Evolutionary conservation across 345 rosid species (phyloP).

Genomic region (Eucalyptus coolabah): DNA sequence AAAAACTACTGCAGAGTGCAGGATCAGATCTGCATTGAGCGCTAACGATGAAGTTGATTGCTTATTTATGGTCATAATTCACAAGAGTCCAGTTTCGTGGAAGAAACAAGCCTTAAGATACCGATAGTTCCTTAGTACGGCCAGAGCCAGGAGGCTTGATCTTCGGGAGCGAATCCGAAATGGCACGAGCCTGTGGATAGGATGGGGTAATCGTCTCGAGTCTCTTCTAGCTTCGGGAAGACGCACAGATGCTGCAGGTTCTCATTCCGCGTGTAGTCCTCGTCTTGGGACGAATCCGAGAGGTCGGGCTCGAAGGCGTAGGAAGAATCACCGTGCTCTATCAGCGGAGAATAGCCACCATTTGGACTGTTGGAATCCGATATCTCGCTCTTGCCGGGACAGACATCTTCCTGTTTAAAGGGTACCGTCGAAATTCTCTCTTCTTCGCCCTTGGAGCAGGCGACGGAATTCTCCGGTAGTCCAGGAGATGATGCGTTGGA

Average conservation of each 20-base stretch:
- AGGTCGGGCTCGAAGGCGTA: conserved; percentile 35
- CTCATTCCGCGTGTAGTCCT: conserved; percentile 22
- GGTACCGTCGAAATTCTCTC: not conserved
- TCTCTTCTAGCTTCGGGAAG: conserved; percentile 41
- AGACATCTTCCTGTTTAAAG: not conserved
- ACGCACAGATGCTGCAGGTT: conserved; percentile 8
- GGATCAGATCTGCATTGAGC: not conserved
- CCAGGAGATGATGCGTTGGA: not conserved
- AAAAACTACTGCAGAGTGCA: not conserved
- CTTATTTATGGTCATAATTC: not conserved
- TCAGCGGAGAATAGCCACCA: not conserved
- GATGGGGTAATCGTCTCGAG: conserved; percentile 7
- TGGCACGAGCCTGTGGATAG: conserved; percentile 21
- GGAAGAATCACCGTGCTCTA: conserved; percentile 10
- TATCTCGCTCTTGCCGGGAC: not conserved
- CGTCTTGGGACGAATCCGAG: conserved; percentile 47
- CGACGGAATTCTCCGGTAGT: not conserved
- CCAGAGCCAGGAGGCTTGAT: conserved; percentile 55
- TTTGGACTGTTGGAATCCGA: conserved; percentile 1
- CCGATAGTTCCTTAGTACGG: conserved; percentile 6
- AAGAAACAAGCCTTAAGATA: not conserved
- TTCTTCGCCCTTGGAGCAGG: not conserved
- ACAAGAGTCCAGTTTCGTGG: not conserved
- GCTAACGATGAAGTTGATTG: not conserved
- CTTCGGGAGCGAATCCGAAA: conserved; percentile 36